phyloP scores from a whole-genome alignment of 2,329 filamentous ascomycete species.

The Herpotrichia juniperi region DNA sequence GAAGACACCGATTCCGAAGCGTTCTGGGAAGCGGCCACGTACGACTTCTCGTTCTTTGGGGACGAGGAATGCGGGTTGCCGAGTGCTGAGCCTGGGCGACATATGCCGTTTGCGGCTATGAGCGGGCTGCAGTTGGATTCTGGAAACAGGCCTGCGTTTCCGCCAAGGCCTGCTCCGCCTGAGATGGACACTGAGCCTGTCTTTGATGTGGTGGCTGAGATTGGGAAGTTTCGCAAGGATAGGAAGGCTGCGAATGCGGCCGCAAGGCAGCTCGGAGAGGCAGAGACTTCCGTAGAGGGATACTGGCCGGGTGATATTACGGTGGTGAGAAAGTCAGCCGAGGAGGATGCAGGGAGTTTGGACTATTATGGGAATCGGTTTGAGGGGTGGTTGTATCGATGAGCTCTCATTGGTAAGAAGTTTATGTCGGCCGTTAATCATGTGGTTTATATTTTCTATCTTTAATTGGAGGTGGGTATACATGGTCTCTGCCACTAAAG shows the following conservation, averaged over 20 bases:
- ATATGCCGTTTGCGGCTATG: slow-evolving; percentile 55
- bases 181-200: slow-evolving; percentile 18
- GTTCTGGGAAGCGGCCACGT: slow-evolving; percentile 63
- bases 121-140: slow-evolving; percentile 47
- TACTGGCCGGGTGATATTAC: slow-evolving; percentile 66
- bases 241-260: slow-evolving; percentile 58
- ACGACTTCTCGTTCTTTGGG: slow-evolving; percentile 67
- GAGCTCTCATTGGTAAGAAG: slow-evolving; percentile 18
- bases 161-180: slow-evolving; percentile 9
- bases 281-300: slow-evolving; percentile 55
- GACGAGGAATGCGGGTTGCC: slow-evolving; percentile 62
- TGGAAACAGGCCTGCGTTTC: slow-evolving; percentile 12
- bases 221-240: slow-evolving; percentile 60
- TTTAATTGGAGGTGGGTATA: no score
- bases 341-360: slow-evolving; percentile 48
- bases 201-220: slow-evolving; percentile 58
- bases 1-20: slow-evolving; percentile 65
- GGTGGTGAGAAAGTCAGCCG: slow-evolving; percentile 55
- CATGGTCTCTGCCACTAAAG: no score
- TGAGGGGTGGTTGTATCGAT: slow-evolving; percentile 60
- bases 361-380: slow-evolving; percentile 62
- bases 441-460: no score
- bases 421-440: no score
- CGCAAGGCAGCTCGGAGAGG: slow-evolving; percentile 31
- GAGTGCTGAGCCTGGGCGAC: slow-evolving; percentile 50